phyloP scores from a whole-genome alignment of 1,284 basidiomycete genomes.

The Coriolopsis trogii region DNA sequence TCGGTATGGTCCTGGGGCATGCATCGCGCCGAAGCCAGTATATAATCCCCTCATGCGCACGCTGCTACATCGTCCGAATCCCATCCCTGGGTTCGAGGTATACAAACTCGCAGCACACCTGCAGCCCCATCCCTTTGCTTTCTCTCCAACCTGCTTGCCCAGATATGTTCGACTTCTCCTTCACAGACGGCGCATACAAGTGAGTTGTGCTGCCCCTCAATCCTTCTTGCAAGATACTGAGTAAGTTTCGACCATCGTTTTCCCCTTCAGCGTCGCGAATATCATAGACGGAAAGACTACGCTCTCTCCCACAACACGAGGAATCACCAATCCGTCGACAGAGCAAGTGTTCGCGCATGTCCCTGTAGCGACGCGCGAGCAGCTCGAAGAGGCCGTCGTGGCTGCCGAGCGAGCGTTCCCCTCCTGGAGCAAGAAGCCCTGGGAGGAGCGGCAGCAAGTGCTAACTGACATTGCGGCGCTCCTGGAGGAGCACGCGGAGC shows the following conservation, averaged over 20 bases:
- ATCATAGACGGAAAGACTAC: slow-evolving; percentile 13
- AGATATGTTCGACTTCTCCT: neutral
- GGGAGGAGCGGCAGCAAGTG: slow-evolving; percentile 12
- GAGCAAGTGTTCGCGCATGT: slow-evolving; percentile 12
- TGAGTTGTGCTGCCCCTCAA: too few relatives aligned
- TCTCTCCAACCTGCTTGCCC: too few relatives aligned
- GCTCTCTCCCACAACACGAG: neutral
- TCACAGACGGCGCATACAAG: neutral
- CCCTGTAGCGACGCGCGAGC: slow-evolving; percentile 14
- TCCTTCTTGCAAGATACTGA: neutral
- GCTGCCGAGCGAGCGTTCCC: slow-evolving; percentile 15
- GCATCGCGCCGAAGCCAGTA: too few relatives aligned
- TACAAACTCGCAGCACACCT: too few relatives aligned
- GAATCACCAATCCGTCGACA: slow-evolving; percentile 20
- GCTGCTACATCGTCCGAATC: too few relatives aligned
- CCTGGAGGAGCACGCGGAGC: slow-evolving; percentile 1
- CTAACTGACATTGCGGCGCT: slow-evolving; percentile 7
- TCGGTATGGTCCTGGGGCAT: too few relatives aligned
- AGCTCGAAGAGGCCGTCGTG: slow-evolving; percentile 18
- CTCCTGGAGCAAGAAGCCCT: slow-evolving; percentile 10
- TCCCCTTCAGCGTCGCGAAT: neutral
- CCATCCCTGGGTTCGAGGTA: too few relatives aligned
- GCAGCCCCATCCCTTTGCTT: too few relatives aligned
- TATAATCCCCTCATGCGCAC: too few relatives aligned
- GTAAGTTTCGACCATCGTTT: neutral